Evolutionary conservation across 768 basidiomycete species (phyloP).

Genomic region (Termitomyces sp.): DNA sequence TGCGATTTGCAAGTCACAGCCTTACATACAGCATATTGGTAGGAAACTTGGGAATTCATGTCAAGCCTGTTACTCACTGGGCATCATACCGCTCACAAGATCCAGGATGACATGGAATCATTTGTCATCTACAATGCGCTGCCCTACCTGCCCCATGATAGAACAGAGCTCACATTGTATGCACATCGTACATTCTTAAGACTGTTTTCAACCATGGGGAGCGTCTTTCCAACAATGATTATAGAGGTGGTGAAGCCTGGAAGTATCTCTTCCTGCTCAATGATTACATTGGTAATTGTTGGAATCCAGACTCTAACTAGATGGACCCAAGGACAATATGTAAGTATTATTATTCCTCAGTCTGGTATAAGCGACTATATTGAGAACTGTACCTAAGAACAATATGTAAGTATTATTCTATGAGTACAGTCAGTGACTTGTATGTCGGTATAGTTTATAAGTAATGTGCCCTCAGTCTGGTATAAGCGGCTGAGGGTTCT

Average conservation of each 20-base stretch:
- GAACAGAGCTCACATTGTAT: no score
- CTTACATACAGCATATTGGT: background rate
- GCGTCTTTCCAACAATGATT: background rate
- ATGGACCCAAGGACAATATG: no score
- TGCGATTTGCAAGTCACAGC: no score
- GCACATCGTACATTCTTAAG: background rate
- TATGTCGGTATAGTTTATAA: no score
- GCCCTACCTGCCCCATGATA: background rate
- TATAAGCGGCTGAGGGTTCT: no score
- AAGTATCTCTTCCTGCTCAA: background rate
- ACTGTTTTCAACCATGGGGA: background rate
- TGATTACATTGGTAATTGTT: background rate
- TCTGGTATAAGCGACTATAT: no score
- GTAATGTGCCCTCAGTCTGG: no score
- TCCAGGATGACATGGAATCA: background rate
- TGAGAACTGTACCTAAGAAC: no score
- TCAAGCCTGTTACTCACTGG: background rate
- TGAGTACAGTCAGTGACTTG: no score
- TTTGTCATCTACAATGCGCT: background rate
- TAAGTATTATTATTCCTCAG: no score
- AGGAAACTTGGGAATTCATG: constrained; percentile 3
- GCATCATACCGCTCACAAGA: background rate
- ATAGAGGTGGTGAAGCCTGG: background rate
- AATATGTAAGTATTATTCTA: no score
- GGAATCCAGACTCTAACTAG: no score